Conservation (phyloP, 1,284 basidiomycete genomes). For the Takashimella tepidaria region DNA sequence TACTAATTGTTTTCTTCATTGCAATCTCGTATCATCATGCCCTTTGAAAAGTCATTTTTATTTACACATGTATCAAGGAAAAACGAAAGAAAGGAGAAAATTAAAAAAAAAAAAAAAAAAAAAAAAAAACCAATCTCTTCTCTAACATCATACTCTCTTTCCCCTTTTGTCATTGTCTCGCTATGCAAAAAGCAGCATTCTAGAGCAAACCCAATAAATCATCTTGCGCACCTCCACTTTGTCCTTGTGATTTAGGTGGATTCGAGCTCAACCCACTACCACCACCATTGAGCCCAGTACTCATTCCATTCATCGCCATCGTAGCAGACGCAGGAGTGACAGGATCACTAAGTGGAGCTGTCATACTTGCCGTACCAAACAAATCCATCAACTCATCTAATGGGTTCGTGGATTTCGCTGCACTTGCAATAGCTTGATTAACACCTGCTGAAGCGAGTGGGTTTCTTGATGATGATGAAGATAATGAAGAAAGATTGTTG, state of each 20-base stretch:
- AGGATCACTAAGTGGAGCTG: slow-evolving; percentile 26
- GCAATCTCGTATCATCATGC: no score
- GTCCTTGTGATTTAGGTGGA: not conserved
- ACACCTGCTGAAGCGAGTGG: not conserved
- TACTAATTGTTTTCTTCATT: no score
- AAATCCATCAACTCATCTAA: slow-evolving; percentile 86
- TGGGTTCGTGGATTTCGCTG: slow-evolving; percentile 59
- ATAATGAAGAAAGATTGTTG: slow-evolving; percentile 7
- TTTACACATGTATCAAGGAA: no score
- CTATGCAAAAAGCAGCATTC: no score
- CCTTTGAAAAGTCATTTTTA: no score
- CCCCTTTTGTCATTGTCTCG: no score
- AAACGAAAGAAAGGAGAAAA: no score
- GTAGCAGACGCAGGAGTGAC: slow-evolving; percentile 10
- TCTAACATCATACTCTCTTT: no score
- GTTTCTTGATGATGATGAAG: no score
- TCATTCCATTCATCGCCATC: slow-evolving; percentile 2
- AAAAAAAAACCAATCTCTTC: no score
- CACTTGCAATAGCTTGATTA: slow-evolving; percentile 30
- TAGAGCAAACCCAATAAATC: slow-evolving; percentile 48
- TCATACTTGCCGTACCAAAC: slow-evolving; percentile 58
- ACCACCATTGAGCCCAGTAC: no score
- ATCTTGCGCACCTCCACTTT: slow-evolving; percentile 26
- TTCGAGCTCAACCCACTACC: not conserved
- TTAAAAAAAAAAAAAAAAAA: no score